Base-by-base conservation (phyloP, 2,329 filamentous ascomycete genomes). In the Aspergillus alliaceus region DNA sequence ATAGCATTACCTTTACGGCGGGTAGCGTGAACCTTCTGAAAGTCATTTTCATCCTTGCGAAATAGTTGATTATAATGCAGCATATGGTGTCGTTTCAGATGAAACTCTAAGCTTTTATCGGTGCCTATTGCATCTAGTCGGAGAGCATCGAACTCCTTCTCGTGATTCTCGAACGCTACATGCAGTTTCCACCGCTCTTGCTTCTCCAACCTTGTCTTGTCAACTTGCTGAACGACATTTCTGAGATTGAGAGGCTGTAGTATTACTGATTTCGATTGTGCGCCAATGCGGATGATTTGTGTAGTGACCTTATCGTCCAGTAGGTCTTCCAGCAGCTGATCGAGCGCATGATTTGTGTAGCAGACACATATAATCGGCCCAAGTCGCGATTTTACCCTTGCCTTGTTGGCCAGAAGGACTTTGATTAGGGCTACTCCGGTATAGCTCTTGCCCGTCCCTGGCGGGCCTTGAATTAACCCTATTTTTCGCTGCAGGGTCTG, bases 221-320 rank as follows among this genome's bases (percentile, higher is more conserved):
- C 77, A 0, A 68, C 57, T n/a, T 68, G 76, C 25, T 55, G 50
- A 7, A 54, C 51, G 22, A 71, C 54, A 0, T 62, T 57, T 0
- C 78, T 72, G 6, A 89, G 76, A 54, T 84, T 87, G n/a, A 81
- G 66, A 0, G 66, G 65, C 8, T 80, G 65, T 0, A 90, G 70
- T 1, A 71, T 63, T 29, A 82, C 78, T 0, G 84, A 86, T 57
- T 85, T 84, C 1, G 80, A 85, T 15, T 79, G 79, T 0, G 78
- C 80, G 0, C 88, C 87, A 5, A 90, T 83, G 0, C 87, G 84
- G 25, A 90, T 79, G 25, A 90, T 77, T 6, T 83, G 64, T 11
- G 60, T 52, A 12, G 64, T 62, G 48, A 71, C 65, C 8, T 65
- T 44, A 22, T 64, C 62, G n/a, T 71, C 56, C 44, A 85, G 54